Conservation (phyloP, 805 yeast species). For the Naumovozyma castellii region DNA sequence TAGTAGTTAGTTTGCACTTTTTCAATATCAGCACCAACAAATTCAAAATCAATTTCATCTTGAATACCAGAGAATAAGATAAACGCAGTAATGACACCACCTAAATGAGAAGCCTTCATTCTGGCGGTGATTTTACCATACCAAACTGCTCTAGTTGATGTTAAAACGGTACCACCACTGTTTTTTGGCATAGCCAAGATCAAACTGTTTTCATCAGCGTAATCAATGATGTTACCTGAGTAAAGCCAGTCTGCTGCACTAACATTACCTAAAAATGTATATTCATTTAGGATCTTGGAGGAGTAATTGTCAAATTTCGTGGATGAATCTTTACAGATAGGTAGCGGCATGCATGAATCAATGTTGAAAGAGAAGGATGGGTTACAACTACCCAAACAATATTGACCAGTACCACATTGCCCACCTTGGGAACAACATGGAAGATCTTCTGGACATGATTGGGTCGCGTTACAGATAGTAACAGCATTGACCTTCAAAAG, state of each 20-base stretch:
- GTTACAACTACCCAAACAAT: conserved; percentile 83
- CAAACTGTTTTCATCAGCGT: conserved; percentile 42
- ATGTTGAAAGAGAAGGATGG: conserved; percentile 52
- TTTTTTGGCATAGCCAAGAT: conserved; percentile 72
- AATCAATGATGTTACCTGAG: conserved; percentile 44
- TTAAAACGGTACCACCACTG: conserved; percentile 67
- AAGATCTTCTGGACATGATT: conserved; percentile 58
- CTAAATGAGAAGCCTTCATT: conserved; percentile 61
- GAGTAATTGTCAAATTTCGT: conserved; percentile 35
- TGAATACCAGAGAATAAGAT: conserved; percentile 74
- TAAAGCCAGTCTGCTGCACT: conserved; percentile 60
- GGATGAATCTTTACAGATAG: conserved; percentile 48
- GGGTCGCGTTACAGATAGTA: conserved; percentile 41
- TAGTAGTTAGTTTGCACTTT: conserved; percentile 72
- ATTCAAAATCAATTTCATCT: conserved; percentile 88
- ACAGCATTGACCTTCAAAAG: not conserved
- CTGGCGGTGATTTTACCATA: conserved; percentile 70
- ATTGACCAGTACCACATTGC: conserved; percentile 62
- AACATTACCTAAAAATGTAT: conserved; percentile 61
- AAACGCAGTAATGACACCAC: conserved; percentile 78
- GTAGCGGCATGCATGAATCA: conserved; percentile 78
- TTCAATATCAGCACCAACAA: conserved; percentile 64
- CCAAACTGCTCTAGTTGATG: conserved; percentile 76
- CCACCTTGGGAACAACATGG: conserved; percentile 88
- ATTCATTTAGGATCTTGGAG: conserved; percentile 27